A percentile compares a stretch with the other conserved stretches of the same genome.
Evolutionary conservation across 1,284 basidiomycete species (phyloP).

Genomic region (Cutaneotrichosporon curvatum): DNA sequence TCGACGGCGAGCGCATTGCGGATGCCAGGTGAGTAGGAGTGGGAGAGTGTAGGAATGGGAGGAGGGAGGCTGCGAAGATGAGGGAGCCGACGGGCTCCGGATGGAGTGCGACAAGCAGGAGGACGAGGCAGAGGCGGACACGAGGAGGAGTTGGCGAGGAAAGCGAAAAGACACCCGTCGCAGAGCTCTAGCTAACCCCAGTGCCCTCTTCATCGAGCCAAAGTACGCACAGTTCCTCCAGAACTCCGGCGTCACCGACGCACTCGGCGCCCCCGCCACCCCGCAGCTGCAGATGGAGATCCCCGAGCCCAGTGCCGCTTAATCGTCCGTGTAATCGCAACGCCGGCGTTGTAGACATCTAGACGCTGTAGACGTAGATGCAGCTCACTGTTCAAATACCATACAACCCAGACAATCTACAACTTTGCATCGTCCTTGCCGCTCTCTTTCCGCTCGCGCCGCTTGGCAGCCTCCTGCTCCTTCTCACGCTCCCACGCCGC

Average conservation of each 20-base stretch:
- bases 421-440: neutral
- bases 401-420: neutral
- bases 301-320: neutral
- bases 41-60: too few species aligned
- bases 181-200: neutral
- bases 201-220: constrained; percentile 71
- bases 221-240: constrained; percentile 69
- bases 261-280: constrained; percentile 31
- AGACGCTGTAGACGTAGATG: constrained; percentile 2
- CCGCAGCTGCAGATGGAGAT: neutral
- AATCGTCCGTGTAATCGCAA: too few species aligned
- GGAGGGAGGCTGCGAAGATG: too few species aligned
- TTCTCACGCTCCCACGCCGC: neutral
- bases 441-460: neutral
- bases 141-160: too few species aligned
- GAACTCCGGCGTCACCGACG: constrained; percentile 43
- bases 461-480: neutral
- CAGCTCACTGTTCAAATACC: neutral
- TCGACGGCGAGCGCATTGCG: constrained; percentile 69
- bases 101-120: too few species aligned
- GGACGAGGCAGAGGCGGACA: too few species aligned
- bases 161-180: too few species aligned
- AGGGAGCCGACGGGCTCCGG: too few species aligned
- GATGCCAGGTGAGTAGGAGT: constrained; percentile 55
- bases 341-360: constrained; percentile 1